Conservation (phyloP, 2,329 filamentous ascomycete genomes). For the Ophiocordyceps unilateralis region DNA sequence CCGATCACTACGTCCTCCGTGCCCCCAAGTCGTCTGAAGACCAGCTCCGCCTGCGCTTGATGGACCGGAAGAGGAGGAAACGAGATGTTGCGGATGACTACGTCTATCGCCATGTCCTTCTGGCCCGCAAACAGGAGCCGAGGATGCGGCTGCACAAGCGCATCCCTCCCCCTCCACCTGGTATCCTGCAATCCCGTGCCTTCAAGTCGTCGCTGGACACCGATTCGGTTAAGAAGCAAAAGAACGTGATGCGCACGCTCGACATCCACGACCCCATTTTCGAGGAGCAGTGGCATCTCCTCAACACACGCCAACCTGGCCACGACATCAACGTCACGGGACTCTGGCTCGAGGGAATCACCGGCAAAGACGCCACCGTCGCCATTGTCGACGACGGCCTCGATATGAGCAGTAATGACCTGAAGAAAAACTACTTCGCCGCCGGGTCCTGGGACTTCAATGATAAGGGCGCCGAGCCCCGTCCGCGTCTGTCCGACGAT, state of each 20-base stretch:
- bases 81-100: constrained; percentile 34
- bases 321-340: constrained; percentile 96
- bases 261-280: constrained; percentile 82
- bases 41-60: constrained; percentile 35
- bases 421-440: constrained; percentile 87
- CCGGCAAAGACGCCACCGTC: constrained; percentile 73
- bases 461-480: constrained; percentile 61
- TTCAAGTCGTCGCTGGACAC: constrained; percentile 5
- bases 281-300: constrained; percentile 85
- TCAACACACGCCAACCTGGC: constrained; percentile 63
- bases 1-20: constrained; percentile 79
- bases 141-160: constrained; percentile 36
- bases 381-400: constrained; percentile 93
- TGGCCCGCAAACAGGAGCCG: constrained; percentile 56
- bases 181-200: constrained; percentile 1
- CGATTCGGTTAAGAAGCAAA: constrained; percentile 37
- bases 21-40: constrained; percentile 45
- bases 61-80: constrained; percentile 42
- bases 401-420: constrained; percentile 86
- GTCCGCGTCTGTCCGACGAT: constrained; percentile 70
- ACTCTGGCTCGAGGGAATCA: constrained; percentile 80
- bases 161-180: constrained; percentile 20
- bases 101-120: constrained; percentile 55
- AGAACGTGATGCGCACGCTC: constrained; percentile 45
- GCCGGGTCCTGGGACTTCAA: constrained; percentile 94